phyloP scores from a whole-genome alignment of 2,329 filamentous ascomycete genomes.

The Xylariaceae sp. region DNA sequence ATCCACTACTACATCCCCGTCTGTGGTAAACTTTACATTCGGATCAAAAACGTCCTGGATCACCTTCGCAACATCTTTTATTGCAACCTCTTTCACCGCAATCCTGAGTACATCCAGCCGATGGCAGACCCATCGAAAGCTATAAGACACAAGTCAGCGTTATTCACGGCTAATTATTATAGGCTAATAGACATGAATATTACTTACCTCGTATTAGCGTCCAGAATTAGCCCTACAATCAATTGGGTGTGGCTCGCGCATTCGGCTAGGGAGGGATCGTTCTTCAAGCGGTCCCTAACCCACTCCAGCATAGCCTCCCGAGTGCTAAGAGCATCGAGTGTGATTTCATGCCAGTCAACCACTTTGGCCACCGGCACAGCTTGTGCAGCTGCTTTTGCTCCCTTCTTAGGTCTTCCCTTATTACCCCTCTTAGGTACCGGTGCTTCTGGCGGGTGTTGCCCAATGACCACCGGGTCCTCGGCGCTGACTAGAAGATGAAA shows the following conservation, averaged over 20 bases:
- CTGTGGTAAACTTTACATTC: too few relatives aligned
- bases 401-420: not conserved
- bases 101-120: not conserved
- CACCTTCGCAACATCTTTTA: not conserved
- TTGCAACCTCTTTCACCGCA: not conserved
- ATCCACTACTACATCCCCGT: too few relatives aligned
- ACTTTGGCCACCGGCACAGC: not conserved
- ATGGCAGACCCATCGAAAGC: slow-evolving; percentile 16
- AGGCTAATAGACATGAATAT: not conserved
- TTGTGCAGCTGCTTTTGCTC: too few relatives aligned
- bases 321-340: not conserved
- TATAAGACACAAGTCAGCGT: not conserved
- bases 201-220: too few relatives aligned
- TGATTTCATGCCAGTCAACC: slow-evolving; percentile 4
- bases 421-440: not conserved
- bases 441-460: not conserved
- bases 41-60: not conserved
- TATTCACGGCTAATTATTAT: not conserved
- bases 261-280: not conserved
- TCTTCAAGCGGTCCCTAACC: slow-evolving; percentile 6
- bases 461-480: not conserved
- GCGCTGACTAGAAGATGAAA: slow-evolving; percentile 21
- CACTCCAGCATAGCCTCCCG: slow-evolving; percentile 5
- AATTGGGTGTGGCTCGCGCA: not conserved
- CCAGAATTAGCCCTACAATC: too few relatives aligned